Percentiles rank a stretch among this genome's conserved stretches.
Conservation (phyloP, 805 yeast genomes). For the Yarrowia sp. region DNA sequence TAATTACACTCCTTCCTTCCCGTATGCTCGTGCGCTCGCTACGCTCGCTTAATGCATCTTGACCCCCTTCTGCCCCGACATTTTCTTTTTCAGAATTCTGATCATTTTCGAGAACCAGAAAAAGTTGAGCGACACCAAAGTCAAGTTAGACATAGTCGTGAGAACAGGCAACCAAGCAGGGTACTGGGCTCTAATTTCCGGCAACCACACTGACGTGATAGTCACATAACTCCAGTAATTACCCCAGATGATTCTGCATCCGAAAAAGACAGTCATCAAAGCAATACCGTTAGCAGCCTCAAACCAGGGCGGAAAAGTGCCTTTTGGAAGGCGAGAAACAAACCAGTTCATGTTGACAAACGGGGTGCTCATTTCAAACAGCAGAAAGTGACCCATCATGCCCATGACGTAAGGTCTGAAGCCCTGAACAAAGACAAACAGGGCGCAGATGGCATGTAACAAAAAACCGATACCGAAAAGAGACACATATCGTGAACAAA, state of each 20-base stretch:
- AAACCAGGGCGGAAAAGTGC: conserved; percentile 53
- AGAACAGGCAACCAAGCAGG: conserved; percentile 50
- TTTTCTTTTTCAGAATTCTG: conserved; percentile 60
- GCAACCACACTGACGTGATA: background rate
- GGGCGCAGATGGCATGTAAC: conserved; percentile 79
- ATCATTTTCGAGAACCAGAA: conserved; percentile 91
- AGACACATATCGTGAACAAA: conserved; percentile 61
- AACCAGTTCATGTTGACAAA: conserved; percentile 95
- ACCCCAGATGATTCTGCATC: conserved; percentile 84
- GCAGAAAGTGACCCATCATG: conserved; percentile 75
- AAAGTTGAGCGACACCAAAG: conserved; percentile 66
- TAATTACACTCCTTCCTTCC: no score
- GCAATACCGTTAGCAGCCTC: conserved; percentile 66
- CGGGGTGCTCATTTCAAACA: conserved; percentile 89
- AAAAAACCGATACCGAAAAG: conserved; percentile 80
- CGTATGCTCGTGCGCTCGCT: no score
- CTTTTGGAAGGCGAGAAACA: conserved; percentile 70
- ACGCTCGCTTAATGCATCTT: background rate
- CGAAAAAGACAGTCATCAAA: conserved; percentile 64
- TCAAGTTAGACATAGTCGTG: conserved; percentile 57
- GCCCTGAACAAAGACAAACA: conserved; percentile 64
- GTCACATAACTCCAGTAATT: conserved; percentile 56
- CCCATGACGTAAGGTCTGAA: conserved; percentile 74
- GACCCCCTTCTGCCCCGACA: conserved; percentile 30
- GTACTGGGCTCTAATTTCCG: conserved; percentile 48